Evolutionary conservation across 495 filamentous ascomycete genomes (phyloP).

Genomic region (Beverwykella pulmonaria): DNA sequence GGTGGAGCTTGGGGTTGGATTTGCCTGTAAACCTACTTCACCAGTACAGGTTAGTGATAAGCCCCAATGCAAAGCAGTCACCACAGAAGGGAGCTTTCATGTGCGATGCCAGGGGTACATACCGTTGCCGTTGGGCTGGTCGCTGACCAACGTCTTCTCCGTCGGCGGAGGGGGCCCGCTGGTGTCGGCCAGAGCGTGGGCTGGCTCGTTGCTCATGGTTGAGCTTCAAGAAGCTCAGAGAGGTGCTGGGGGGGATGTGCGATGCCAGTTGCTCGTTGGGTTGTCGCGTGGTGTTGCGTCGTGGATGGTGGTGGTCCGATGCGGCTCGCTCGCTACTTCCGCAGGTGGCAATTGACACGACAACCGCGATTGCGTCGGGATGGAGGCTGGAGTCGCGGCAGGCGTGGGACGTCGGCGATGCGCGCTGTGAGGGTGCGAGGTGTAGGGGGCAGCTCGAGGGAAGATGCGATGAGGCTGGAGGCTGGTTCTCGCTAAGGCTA

Average conservation of each 20-base stretch:
- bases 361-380: constrained; percentile 3
- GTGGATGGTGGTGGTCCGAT: constrained; percentile 16
- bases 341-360: constrained; percentile 15
- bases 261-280: constrained; percentile 32
- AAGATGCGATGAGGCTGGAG: constrained; percentile 24
- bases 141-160: constrained; percentile 36
- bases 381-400: constrained; percentile 8
- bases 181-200: constrained; percentile 44
- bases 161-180: constrained; percentile 17
- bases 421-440: neutral
- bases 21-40: constrained; percentile 9
- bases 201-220: constrained; percentile 56
- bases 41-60: neutral
- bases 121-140: constrained; percentile 35
- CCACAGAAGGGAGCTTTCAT: neutral
- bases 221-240: constrained; percentile 36
- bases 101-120: constrained; percentile 13
- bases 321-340: constrained; percentile 9
- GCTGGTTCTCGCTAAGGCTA: constrained; percentile 17
- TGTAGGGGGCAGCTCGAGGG: constrained; percentile 19
- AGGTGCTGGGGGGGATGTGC: neutral
- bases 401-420: constrained; percentile 7
- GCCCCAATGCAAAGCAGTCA: neutral
- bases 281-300: constrained; percentile 37
- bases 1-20: constrained; percentile 10